A percentile compares a stretch with the other conserved stretches of the same genome.
Evolutionary conservation across 805 yeast species (phyloP).

Genomic region (Pichia pseudocactophila): DNA sequence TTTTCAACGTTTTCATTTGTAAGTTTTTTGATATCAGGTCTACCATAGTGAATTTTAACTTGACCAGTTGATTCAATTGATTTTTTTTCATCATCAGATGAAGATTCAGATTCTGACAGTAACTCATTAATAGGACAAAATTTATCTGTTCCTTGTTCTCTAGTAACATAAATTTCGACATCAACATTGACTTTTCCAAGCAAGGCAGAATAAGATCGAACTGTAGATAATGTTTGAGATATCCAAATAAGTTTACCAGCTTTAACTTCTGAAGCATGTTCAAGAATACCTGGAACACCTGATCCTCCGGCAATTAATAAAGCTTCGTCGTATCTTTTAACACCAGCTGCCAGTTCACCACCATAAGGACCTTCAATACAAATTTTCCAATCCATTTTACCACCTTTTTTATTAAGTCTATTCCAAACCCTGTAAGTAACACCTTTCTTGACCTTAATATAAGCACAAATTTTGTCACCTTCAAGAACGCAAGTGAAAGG

Average conservation of each 20-base stretch:
- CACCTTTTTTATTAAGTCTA: constrained; percentile 17
- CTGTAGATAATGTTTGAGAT: constrained; percentile 38
- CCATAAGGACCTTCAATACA: constrained; percentile 60
- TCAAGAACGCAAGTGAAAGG: constrained; percentile 51
- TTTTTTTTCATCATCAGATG: too few species aligned
- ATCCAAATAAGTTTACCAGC: constrained; percentile 50
- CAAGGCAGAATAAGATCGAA: constrained; percentile 32
- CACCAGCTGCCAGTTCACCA: constrained; percentile 39
- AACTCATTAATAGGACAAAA: too few species aligned
- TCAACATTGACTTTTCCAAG: constrained; percentile 23
- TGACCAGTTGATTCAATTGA: too few species aligned
- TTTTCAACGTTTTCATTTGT: too few species aligned
- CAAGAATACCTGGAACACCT: constrained; percentile 52
- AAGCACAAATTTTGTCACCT: constrained; percentile 30
- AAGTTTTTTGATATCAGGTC: too few species aligned
- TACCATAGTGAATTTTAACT: too few species aligned
- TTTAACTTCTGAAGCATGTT: constrained; percentile 28
- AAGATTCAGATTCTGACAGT: too few species aligned
- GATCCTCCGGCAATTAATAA: constrained; percentile 61
- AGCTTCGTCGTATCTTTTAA: constrained; percentile 40
- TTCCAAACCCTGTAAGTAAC: constrained; percentile 36
- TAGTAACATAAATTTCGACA: constrained; percentile 31
- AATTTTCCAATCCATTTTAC: constrained; percentile 17
- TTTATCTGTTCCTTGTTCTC: constrained; percentile 15
- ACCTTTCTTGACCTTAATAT: constrained; percentile 45